These are phyloP conservation scores for Solanum hybrid DNA, from an alignment of 305 asterid species.

Conservation along the genomic window DNA sequence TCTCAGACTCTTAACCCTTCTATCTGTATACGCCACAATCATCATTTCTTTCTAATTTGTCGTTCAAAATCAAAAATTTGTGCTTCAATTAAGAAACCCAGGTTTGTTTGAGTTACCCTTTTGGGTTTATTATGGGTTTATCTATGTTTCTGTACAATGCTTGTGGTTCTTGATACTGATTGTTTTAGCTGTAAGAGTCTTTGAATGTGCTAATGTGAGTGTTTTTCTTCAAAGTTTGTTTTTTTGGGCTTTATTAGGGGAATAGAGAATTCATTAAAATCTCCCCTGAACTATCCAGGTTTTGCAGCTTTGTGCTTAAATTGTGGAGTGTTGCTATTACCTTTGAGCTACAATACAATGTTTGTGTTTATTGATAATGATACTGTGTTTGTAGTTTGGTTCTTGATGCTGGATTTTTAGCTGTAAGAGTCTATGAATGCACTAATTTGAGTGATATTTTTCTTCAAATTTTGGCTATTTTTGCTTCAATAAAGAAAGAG, in stretches of 20 bases:
- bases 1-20: not conserved
- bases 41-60: constrained; percentile 1
- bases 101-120: constrained; percentile 23
- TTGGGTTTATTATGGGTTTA: not conserved
- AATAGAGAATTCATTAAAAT: not conserved
- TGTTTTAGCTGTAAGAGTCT: not conserved
- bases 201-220: not conserved
- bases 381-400: not conserved
- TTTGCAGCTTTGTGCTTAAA: not conserved
- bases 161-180: not conserved
- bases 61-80: constrained; percentile 12
- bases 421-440: not conserved
- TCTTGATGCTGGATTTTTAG: not conserved
- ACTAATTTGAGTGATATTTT: not conserved
- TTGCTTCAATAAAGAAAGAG: not conserved
- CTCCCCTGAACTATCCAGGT: not conserved
- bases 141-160: not conserved
- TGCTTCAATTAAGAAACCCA: constrained; percentile 37
- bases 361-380: not conserved
- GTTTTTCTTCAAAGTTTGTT: not conserved
- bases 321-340: not conserved
- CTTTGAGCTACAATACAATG: not conserved
- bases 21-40: constrained; percentile 10
- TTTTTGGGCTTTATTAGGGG: not conserved
- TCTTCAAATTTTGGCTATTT: not conserved